Percentiles rank a stretch among this genome's conserved stretches.
phyloP scores from a whole-genome alignment of 805 yeast genomes.

The Lipomyces chichibuensis region DNA sequence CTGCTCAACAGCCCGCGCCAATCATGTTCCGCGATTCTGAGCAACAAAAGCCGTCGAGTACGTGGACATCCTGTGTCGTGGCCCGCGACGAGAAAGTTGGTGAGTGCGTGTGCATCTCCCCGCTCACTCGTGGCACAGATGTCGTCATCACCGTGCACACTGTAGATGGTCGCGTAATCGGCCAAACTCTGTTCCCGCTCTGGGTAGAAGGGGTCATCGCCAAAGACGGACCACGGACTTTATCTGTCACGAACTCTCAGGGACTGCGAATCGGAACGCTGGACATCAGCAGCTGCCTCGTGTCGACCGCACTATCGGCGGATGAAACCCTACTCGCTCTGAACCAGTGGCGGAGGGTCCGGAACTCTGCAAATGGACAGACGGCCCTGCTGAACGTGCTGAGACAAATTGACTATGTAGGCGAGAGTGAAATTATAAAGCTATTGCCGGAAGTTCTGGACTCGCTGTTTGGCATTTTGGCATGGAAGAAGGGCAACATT shows the following conservation, averaged over 20 bases:
- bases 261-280: conserved; percentile 17
- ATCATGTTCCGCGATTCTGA: conserved; percentile 14
- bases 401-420: conserved; percentile 49
- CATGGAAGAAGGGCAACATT: conserved; percentile 43
- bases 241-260: conserved; percentile 8
- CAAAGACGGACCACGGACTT: conserved; percentile 19
- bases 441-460: conserved; percentile 41
- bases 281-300: conserved; percentile 21
- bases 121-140: conserved; percentile 57
- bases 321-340: conserved; percentile 27
- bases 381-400: conserved; percentile 18
- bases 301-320: conserved; percentile 26
- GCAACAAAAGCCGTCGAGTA: conserved; percentile 21
- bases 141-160: conserved; percentile 59
- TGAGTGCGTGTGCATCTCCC: conserved; percentile 67
- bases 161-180: conserved; percentile 62
- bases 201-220: conserved; percentile 38
- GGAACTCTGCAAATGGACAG: conserved; percentile 22
- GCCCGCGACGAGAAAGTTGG: conserved; percentile 71
- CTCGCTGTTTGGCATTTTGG: conserved; percentile 47
- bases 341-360: conserved; percentile 27
- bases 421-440: conserved; percentile 58
- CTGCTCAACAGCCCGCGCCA: background rate
- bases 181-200: conserved; percentile 56
- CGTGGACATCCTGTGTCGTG: conserved; percentile 62